Evolutionary conservation across 2,329 filamentous ascomycete species (phyloP).

Genomic region (Rutstroemia sydowiana): DNA sequence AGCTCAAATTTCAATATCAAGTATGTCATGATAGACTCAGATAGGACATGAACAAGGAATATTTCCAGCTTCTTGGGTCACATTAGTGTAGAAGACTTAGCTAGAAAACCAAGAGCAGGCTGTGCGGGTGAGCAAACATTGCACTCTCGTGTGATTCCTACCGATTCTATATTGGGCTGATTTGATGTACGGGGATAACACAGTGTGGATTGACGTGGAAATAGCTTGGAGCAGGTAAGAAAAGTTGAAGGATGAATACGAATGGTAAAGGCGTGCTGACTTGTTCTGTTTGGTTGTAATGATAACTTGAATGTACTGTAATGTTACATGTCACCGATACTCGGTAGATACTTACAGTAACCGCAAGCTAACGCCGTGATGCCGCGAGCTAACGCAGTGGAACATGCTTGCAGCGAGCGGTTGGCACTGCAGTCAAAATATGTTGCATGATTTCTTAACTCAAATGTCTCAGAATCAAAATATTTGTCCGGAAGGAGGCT

Average conservation of each 20-base stretch:
- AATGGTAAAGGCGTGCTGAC: conserved; percentile 1
- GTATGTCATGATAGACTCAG: neutral
- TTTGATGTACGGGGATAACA: neutral
- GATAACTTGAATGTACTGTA: neutral
- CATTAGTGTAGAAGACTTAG: neutral
- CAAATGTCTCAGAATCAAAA: too few species aligned
- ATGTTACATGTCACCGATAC: neutral
- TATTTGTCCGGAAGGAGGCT: too few species aligned
- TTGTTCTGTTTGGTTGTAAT: neutral
- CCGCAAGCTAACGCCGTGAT: neutral
- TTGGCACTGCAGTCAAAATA: neutral
- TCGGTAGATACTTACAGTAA: neutral
- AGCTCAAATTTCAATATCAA: neutral
- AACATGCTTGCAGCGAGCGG: neutral
- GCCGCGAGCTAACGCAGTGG: too few species aligned
- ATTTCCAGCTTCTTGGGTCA: neutral
- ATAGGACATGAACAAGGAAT: neutral
- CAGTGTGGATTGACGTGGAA: neutral
- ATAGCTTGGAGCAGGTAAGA: neutral
- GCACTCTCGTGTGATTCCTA: neutral
- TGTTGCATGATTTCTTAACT: too few species aligned
- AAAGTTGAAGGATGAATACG: conserved; percentile 6
- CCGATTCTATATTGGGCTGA: neutral
- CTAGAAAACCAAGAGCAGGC: neutral
- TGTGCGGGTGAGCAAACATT: neutral